A percentile compares a stretch with the other conserved stretches of the same genome.
Evolutionary conservation across 2,329 filamentous ascomycete genomes (phyloP).

Genomic region (Colletotrichum trifolii): DNA sequence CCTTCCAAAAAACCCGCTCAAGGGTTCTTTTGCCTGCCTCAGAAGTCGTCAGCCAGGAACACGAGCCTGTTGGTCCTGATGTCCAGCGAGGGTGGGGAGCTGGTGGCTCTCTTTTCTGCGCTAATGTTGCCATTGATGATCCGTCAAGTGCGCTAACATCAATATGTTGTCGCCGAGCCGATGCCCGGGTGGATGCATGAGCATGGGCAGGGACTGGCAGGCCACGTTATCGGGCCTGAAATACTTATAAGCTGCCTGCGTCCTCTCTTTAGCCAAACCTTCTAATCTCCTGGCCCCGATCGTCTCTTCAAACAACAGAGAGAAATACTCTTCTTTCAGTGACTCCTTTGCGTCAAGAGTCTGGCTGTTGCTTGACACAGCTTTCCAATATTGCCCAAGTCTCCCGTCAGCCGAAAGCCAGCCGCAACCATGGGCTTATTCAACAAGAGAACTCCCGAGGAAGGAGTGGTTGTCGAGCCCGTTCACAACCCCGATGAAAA

Average conservation of each 20-base stretch:
- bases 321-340: neutral
- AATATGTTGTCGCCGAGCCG: constrained; percentile 25
- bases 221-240: neutral
- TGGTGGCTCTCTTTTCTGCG: constrained; percentile 4
- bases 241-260: neutral
- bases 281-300: neutral
- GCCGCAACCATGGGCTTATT: constrained; percentile 23
- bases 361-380: constrained; percentile 3
- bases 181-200: constrained; percentile 15
- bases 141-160: constrained; percentile 7
- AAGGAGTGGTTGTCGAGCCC: constrained; percentile 21
- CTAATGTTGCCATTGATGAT: constrained; percentile 5
- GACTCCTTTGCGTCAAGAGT: neutral
- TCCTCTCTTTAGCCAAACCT: neutral
- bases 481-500: constrained; percentile 19
- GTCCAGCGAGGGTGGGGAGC: constrained; percentile 7
- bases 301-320: neutral
- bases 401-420: neutral
- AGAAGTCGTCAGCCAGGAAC: constrained; percentile 9
- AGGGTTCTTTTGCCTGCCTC: constrained; percentile 19
- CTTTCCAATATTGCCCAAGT: neutral
- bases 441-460: constrained; percentile 28
- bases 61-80: constrained; percentile 17
- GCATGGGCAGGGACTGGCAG: too few species aligned
- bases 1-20: constrained; percentile 8